These are phyloP conservation scores for Coix lacrymajobi DNA, from an alignment of 176 grass and related monocot species.

Conservation along the genomic window DNA sequence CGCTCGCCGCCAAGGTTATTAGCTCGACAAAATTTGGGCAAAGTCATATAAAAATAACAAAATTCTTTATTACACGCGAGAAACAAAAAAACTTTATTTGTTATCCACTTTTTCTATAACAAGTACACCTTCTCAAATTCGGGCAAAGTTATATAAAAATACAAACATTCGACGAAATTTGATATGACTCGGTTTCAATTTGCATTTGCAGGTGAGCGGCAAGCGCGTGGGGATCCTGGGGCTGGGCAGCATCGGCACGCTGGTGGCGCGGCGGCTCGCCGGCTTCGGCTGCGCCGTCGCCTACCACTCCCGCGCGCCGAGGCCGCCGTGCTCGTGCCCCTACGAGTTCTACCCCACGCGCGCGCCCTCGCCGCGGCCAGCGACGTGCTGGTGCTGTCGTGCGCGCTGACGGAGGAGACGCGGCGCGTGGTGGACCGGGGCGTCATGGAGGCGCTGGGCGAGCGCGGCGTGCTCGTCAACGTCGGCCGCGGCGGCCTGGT, in stretches of 20 bases:
- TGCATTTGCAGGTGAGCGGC: conserved; percentile 42
- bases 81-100: too few relatives aligned
- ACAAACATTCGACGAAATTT: too few relatives aligned
- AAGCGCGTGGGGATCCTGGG: conserved; percentile 73
- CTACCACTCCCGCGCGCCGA: conserved; percentile 46
- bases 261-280: conserved; percentile 44
- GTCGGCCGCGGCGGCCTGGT: conserved; percentile 54
- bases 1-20: not conserved
- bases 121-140: too few relatives aligned
- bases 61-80: too few relatives aligned
- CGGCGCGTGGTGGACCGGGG: conserved; percentile 23
- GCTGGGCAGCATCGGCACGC: conserved; percentile 54
- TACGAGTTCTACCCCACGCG: conserved; percentile 25
- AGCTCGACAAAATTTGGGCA: too few relatives aligned
- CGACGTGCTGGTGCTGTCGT: conserved; percentile 49
- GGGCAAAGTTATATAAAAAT: too few relatives aligned
- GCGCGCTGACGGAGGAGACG: conserved; percentile 52
- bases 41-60: too few relatives aligned
- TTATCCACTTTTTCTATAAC: too few relatives aligned
- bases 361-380: conserved; percentile 33
- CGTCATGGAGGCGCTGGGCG: conserved; percentile 60
- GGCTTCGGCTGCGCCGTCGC: conserved; percentile 52
- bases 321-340: not conserved
- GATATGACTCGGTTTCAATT: not conserved
- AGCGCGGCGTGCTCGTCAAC: conserved; percentile 48